These are phyloP conservation scores for Odontarrhena argentea DNA, from an alignment of 345 rosid species.

Conservation along the genomic window DNA sequence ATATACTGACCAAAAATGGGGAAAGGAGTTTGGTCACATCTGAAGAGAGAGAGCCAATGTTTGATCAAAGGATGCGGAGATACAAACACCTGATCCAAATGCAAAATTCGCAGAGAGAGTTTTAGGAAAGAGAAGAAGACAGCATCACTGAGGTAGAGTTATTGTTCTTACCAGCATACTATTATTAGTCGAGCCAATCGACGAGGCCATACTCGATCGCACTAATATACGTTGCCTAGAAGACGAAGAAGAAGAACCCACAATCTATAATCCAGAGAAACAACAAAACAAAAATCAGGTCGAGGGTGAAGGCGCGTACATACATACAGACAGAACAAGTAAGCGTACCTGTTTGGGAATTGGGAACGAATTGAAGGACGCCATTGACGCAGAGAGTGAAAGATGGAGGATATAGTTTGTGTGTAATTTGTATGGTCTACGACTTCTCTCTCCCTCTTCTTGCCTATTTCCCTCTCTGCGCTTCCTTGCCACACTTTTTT, in stretches of 20 bases:
- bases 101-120: background rate
- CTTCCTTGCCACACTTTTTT: constrained; percentile 26
- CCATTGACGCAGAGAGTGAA: constrained; percentile 21
- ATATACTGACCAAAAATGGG: constrained; percentile 27
- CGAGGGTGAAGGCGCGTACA: background rate
- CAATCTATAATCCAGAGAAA: constrained; percentile 16
- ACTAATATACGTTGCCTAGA: constrained; percentile 34
- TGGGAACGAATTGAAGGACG: constrained; percentile 40
- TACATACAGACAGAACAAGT: background rate
- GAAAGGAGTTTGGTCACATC: constrained; percentile 29
- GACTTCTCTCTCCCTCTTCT: constrained; percentile 11
- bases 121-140: background rate
- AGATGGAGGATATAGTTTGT: constrained; percentile 10
- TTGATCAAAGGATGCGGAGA: constrained; percentile 38
- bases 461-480: background rate
- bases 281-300: background rate
- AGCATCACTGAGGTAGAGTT: background rate
- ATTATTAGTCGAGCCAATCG: constrained; percentile 15
- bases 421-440: constrained; percentile 34
- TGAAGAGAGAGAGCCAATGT: constrained; percentile 33
- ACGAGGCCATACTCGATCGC: constrained; percentile 34
- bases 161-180: constrained; percentile 27
- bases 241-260: constrained; percentile 25
- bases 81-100: constrained; percentile 27
- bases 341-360: constrained; percentile 36